Evolutionary conservation across 257 asterid genomes (phyloP), one percentile per base, ranked within the genome.

Genomic region (Fraxinus excelsior): DNA sequence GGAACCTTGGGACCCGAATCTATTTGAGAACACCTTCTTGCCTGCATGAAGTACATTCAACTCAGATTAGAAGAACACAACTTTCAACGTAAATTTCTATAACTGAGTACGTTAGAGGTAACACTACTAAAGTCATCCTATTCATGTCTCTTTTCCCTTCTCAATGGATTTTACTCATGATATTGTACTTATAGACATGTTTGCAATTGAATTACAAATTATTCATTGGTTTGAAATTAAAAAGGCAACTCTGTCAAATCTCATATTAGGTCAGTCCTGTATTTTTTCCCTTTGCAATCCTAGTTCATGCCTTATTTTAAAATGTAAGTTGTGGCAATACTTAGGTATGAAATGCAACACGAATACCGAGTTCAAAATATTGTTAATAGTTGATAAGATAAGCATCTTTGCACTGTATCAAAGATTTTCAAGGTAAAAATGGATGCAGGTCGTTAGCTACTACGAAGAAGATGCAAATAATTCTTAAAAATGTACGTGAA

Each of bases 1-100:
- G 90, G 93, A 67, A 85, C 81, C 29, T 85, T 81, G 66, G 92
- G 88, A 51, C 80, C 75, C 76, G 82, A 77, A 70, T 78, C 83
- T 31, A 49, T 87, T 25, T 77, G 72, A 76, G 91, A 86, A 82
- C 87, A 70, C 80, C 86, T 78, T 77, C 66, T 83, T 80, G 80
- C 60, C 72, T 86, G 71, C 87, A 73, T 67, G 86, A 89, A 79
- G 68, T 73, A 23, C 88, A 77, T 76, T 84, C 83, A 16, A 60
- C 60, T 74, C 79, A 70, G 79, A 58, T 58, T 38, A 60, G 74
- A 29, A 78, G 32, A 53, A 46, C 58, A 25, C 74, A 74, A 72
- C 51, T 37, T 75, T 74, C 23, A 62, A 34, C 37, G 5, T 71
- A 77, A 83, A 76, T 35, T 29, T 44, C 25, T 75, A n/a, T 18